These are phyloP conservation scores for Talaromyces pinophilus DNA, from an alignment of 2,329 filamentous ascomycete species.

Conservation along the genomic window DNA sequence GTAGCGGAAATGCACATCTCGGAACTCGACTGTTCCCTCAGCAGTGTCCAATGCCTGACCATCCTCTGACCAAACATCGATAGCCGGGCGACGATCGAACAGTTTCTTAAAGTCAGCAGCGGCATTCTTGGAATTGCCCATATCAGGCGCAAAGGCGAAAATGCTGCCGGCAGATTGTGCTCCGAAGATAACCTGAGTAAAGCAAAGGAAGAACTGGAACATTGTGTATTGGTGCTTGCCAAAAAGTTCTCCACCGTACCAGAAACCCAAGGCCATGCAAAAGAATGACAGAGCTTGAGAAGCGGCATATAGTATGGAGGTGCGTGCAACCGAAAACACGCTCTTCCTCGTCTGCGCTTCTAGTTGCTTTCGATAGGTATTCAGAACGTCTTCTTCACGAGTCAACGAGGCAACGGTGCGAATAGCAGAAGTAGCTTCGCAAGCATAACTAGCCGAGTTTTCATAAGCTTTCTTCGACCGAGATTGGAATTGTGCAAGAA, in stretches of 20 bases:
- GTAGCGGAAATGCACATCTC: slow-evolving; percentile 91
- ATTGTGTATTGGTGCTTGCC: slow-evolving; percentile 68
- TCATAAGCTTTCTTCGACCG: slow-evolving; percentile 80
- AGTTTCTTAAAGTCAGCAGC: slow-evolving; percentile 75
- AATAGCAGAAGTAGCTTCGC: slow-evolving; percentile 90
- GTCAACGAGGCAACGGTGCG: slow-evolving; percentile 91
- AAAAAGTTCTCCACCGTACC: slow-evolving; percentile 82
- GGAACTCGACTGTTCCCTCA: slow-evolving; percentile 82
- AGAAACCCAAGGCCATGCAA: slow-evolving; percentile 85
- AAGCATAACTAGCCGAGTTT: slow-evolving; percentile 80
- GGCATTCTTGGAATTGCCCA: slow-evolving; percentile 88
- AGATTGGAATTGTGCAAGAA: slow-evolving; percentile 75
- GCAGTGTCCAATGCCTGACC: slow-evolving; percentile 65
- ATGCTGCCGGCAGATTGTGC: slow-evolving; percentile 87
- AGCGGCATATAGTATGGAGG: slow-evolving; percentile 76
- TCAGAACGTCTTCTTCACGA: slow-evolving; percentile 77
- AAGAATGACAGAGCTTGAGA: slow-evolving; percentile 83
- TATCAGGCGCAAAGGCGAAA: slow-evolving; percentile 87
- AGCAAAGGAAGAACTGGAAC: slow-evolving; percentile 92
- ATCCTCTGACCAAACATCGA: slow-evolving; percentile 76
- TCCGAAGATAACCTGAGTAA: slow-evolving; percentile 84
- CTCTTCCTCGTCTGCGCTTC: slow-evolving; percentile 67
- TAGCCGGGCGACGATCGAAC: slow-evolving; percentile 77
- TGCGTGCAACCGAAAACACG: slow-evolving; percentile 72
- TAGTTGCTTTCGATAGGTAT: slow-evolving; percentile 68